A percentile compares a stretch with the other conserved stretches of the same genome.
Evolutionary conservation across 345 rosid species (phyloP).

Genomic region (Microthlaspi erraticum): DNA sequence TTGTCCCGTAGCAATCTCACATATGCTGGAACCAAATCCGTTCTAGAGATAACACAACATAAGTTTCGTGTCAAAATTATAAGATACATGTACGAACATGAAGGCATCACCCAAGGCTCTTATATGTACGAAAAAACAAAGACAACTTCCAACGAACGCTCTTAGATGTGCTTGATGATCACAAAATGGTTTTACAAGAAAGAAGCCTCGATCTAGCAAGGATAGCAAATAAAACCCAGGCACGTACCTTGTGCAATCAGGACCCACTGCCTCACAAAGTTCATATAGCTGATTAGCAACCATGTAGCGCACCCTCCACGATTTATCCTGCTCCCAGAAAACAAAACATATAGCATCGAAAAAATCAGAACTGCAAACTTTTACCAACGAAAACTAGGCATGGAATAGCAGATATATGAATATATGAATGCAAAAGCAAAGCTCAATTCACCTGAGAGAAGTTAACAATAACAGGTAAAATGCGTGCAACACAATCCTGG

Average conservation of each 20-base stretch:
- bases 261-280: constrained; percentile 96
- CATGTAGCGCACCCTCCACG: constrained; percentile 99
- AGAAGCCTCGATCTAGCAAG: constrained; percentile 4
- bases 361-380: constrained; percentile 18
- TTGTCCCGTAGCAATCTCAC: constrained; percentile 93
- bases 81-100: constrained; percentile 4
- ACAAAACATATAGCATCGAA: background rate
- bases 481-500: constrained; percentile 73
- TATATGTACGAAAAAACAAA: background rate
- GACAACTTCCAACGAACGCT: background rate
- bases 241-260: constrained; percentile 79
- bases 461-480: constrained; percentile 74
- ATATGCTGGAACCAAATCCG: constrained; percentile 93
- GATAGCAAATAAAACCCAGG: constrained; percentile 15
- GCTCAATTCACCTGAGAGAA: constrained; percentile 68
- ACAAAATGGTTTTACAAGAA: background rate
- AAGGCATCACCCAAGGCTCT: background rate
- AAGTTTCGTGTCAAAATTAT: background rate
- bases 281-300: constrained; percentile 97
- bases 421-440: constrained; percentile 8
- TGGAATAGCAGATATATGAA: background rate
- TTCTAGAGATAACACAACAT: constrained; percentile 48
- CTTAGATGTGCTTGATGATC: constrained; percentile 8
- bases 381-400: background rate
- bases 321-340: constrained; percentile 69